phyloP scores from a whole-genome alignment of 1,284 basidiomycete species.

The Fomitiporia mediterranea region DNA sequence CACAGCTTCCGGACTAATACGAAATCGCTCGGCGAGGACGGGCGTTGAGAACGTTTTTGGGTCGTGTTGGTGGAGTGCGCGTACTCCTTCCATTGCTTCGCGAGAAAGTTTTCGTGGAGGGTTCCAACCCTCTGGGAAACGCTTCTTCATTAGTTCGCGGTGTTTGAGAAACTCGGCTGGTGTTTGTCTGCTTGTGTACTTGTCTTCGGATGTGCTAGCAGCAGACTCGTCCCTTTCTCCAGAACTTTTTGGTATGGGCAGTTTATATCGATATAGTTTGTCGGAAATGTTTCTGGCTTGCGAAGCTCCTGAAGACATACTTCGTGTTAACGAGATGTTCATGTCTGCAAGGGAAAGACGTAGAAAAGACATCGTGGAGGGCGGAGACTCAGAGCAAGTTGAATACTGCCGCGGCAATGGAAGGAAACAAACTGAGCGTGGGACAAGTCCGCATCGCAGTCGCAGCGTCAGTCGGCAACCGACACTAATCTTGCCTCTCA shows the following conservation, averaged over 20 bases:
- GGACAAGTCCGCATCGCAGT: neutral
- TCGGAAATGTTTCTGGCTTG: neutral
- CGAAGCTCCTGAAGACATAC: neutral
- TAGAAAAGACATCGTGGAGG: conserved; percentile 3
- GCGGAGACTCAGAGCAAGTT: neutral
- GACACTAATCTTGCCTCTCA: neutral
- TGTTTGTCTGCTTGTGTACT: neutral
- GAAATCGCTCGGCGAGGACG: conserved; percentile 74
- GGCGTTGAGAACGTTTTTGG: conserved; percentile 66
- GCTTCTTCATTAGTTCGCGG: conserved; percentile 49
- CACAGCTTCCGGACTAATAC: conserved; percentile 83
- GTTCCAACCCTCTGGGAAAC: conserved; percentile 77
- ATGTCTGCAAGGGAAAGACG: neutral
- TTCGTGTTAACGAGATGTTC: neutral
- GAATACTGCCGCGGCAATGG: neutral
- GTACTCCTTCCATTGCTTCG: conserved; percentile 85
- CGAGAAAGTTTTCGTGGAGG: conserved; percentile 86
- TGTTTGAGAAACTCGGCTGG: conserved; percentile 46
- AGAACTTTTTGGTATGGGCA: neutral
- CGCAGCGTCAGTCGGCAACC: neutral
- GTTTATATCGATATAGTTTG: neutral
- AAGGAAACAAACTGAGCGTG: neutral
- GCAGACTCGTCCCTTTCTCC: neutral
- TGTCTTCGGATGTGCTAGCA: neutral
- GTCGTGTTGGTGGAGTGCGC: conserved; percentile 67